Conservation (phyloP, 148 eudicot genomes). For the Mesembryanthemum crystallinum region DNA sequence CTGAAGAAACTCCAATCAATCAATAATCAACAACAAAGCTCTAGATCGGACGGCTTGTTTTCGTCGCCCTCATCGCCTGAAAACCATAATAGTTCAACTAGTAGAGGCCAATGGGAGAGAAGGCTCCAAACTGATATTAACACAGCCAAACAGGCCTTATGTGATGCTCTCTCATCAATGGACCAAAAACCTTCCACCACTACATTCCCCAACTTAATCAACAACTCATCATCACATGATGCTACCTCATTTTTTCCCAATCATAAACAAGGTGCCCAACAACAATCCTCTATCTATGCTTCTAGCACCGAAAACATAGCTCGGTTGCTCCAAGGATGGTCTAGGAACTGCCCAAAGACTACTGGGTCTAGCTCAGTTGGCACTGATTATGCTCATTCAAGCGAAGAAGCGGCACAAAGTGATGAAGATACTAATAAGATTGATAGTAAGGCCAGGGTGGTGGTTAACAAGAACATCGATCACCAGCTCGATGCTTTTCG, state of each 20-base stretch:
- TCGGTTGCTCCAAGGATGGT: constrained; percentile 39
- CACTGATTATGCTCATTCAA: constrained; percentile 21
- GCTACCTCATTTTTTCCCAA: too few species aligned
- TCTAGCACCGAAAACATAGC: constrained; percentile 41
- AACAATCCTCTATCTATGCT: constrained; percentile 26
- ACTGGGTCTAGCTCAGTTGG: constrained; percentile 20
- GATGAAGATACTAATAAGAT: background rate
- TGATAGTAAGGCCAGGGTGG: background rate
- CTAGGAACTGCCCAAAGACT: constrained; percentile 23
- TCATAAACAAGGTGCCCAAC: too few species aligned
- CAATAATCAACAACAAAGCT: constrained; percentile 10
- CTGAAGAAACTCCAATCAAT: constrained; percentile 59
- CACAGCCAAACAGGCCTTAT: constrained; percentile 74
- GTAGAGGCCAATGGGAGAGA: constrained; percentile 78
- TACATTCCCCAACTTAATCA: background rate
- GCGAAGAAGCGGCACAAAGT: constrained; percentile 12
- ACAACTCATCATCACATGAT: background rate
- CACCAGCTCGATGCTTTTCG: constrained; percentile 6
- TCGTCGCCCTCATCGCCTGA: constrained; percentile 21
- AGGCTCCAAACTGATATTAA: constrained; percentile 72
- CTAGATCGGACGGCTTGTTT: constrained; percentile 12
- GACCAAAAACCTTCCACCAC: constrained; percentile 21
- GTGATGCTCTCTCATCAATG: constrained; percentile 53
- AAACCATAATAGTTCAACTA: constrained; percentile 34
- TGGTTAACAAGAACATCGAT: too few species aligned